Evolutionary conservation across 169 alveolate species (phyloP).

Genomic region (Plasmodium vivax): DNA sequence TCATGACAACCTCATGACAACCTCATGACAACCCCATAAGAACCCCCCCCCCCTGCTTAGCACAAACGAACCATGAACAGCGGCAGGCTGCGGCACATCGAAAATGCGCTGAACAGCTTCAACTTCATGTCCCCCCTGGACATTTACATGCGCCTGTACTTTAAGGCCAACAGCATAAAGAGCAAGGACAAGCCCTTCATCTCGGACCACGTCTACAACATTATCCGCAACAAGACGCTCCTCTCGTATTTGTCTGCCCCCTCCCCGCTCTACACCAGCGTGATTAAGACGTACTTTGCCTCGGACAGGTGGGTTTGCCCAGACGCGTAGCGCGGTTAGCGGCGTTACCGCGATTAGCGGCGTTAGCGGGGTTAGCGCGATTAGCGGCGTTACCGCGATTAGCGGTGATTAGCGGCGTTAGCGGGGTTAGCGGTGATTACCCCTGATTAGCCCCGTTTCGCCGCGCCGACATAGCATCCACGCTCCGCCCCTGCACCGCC

Average conservation of each 20-base stretch:
- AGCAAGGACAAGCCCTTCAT: constrained; percentile 65
- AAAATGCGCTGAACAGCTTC: constrained; percentile 71
- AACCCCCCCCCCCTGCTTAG: too few relatives aligned
- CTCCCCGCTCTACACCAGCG: constrained; percentile 38
- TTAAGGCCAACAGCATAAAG: constrained; percentile 70
- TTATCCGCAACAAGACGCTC: constrained; percentile 60
- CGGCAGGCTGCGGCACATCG: constrained; percentile 73
- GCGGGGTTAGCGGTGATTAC: too few relatives aligned
- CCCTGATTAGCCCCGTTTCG: too few relatives aligned
- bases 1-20: too few relatives aligned
- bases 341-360: too few relatives aligned
- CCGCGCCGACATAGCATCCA: neutral
- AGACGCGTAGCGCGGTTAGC: too few relatives aligned
- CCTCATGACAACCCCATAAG: too few relatives aligned
- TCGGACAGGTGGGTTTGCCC: constrained; percentile 36
- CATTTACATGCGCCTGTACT: constrained; percentile 74
- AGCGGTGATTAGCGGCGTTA: too few relatives aligned
- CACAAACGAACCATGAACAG: constrained; percentile 56
- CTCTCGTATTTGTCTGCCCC: constrained; percentile 61
- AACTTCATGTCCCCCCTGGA: constrained; percentile 72
- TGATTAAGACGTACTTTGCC: constrained; percentile 65
- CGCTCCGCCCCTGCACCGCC: too few relatives aligned
- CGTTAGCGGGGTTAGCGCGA: too few relatives aligned
- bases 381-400: too few relatives aligned
- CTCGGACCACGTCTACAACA: constrained; percentile 72